Evolutionary conservation across 805 yeast genomes (phyloP), one percentile per base, ranked within the genome.

Genomic region (Metschnikowia reukaufii): DNA sequence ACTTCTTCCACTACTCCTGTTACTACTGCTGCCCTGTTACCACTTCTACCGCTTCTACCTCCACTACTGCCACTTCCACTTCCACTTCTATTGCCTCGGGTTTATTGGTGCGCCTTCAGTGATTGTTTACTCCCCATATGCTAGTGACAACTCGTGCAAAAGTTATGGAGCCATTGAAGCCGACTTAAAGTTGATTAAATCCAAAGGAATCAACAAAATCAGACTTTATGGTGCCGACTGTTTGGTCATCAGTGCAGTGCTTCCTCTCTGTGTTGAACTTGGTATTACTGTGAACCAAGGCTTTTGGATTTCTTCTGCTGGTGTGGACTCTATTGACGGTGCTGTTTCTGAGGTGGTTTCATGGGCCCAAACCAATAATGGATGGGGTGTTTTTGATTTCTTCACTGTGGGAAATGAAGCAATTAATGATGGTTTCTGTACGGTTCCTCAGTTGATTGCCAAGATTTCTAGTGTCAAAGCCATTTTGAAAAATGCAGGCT

Each of bases 401-500:
- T 75, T 91, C 57, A 86, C 95, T 17, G 74, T 91, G 51, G 97
- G 97, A 48, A 91, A 91, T 62, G 97, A 91, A 70, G 96, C 95
- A 25, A 72, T 91, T 46, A 77, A 76, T 57, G 72, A 82, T 29
- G 83, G 82, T 9, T 87, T 69, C 66, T 71, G 78, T 58, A 61
- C 87, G 6, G 88, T 78, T 18, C 55, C 67, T 19, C 86, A 84
- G n/a, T 77, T 91, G 55, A 71, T 83, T 27, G 36, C 66, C 40
- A 88, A 88, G 67, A 84, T 89, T 51, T 47, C 79, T 0, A 66
- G 79, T 10, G 94, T 88, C 42, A 86, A 83, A 64, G 31, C 74
- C 10, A 66, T 67, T 51, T 76, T 91, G 47, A 61, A 68, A 46
- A 66, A 62, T 42, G 91, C 88, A 21, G 97, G 97, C 32, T 91